Conservation (phyloP, 2,329 filamentous ascomycete species). For the Phaeosphaeria sp. region DNA sequence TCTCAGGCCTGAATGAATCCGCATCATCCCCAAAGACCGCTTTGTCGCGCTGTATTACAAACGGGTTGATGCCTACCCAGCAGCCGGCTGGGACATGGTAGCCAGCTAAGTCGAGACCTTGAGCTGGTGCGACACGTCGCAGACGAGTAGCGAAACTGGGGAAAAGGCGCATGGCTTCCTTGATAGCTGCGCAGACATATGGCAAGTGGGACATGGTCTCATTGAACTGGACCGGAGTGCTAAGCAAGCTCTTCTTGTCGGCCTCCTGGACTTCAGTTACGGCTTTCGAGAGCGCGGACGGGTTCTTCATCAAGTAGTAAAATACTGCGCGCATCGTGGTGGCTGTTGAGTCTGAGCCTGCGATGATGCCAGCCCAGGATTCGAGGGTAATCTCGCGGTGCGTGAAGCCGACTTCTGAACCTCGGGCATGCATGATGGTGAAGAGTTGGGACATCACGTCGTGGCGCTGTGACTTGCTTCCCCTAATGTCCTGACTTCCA, state of each 20-base stretch:
- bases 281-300: slow-evolving; percentile 24
- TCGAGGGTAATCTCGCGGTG: slow-evolving; percentile 38
- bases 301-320: slow-evolving; percentile 48
- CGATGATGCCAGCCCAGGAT: slow-evolving; percentile 38
- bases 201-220: slow-evolving; percentile 26
- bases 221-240: slow-evolving; percentile 23
- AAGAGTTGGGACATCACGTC: slow-evolving; percentile 23
- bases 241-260: slow-evolving; percentile 9
- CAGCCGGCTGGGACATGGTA: slow-evolving; percentile 44
- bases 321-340: slow-evolving; percentile 41
- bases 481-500: background rate
- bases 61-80: slow-evolving; percentile 45
- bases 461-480: slow-evolving; percentile 19
- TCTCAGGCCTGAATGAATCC: slow-evolving; percentile 54
- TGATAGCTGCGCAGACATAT: slow-evolving; percentile 43
- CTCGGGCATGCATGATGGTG: slow-evolving; percentile 35
- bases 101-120: slow-evolving; percentile 20
- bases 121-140: slow-evolving; percentile 32
- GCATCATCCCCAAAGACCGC: slow-evolving; percentile 55
- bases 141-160: slow-evolving; percentile 26
- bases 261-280: slow-evolving; percentile 22
- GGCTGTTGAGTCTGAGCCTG: slow-evolving; percentile 47
- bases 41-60: slow-evolving; percentile 54
- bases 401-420: slow-evolving; percentile 38
- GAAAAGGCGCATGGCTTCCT: slow-evolving; percentile 28